These are phyloP conservation scores for Albifimbria verrucaria DNA, from an alignment of 2,329 filamentous ascomycete genomes.

Conservation along the genomic window DNA sequence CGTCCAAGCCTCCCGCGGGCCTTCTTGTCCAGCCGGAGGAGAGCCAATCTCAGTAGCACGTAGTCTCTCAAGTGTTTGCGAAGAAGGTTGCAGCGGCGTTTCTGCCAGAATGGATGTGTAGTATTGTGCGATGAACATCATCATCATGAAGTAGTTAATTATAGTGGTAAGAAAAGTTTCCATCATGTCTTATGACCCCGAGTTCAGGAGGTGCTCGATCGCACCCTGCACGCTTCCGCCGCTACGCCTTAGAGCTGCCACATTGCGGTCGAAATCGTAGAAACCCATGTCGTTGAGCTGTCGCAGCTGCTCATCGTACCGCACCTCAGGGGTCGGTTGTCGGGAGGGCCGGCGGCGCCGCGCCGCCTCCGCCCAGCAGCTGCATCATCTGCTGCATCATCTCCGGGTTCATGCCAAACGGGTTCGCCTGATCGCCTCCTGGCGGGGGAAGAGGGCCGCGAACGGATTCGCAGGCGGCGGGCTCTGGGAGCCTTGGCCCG, in stretches of 20 bases:
- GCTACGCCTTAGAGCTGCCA: conserved; percentile 80
- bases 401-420: conserved; percentile 51
- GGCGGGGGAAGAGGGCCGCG: conserved; percentile 56
- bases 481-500: conserved; percentile 24
- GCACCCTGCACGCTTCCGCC: conserved; percentile 94
- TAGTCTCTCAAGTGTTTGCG: no score
- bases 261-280: conserved; percentile 91
- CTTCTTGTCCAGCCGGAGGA: no score
- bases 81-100: no score
- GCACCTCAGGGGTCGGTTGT: conserved; percentile 92
- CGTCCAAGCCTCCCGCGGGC: no score
- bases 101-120: no score
- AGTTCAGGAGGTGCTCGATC: conserved; percentile 66
- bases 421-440: conserved; percentile 29
- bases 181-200: background rate
- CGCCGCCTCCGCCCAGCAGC: conserved; percentile 35
- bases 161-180: background rate
- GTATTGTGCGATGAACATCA: no score
- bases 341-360: conserved; percentile 56
- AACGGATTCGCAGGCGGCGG: conserved; percentile 61
- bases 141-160: background rate
- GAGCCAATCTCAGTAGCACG: no score
- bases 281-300: conserved; percentile 99
- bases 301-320: conserved; percentile 83
- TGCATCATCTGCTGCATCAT: conserved; percentile 53